Percentiles rank a stretch among this genome's conserved stretches.
phyloP scores from a whole-genome alignment of 2,329 filamentous ascomycete species.

The Hypomyces rosellus region DNA sequence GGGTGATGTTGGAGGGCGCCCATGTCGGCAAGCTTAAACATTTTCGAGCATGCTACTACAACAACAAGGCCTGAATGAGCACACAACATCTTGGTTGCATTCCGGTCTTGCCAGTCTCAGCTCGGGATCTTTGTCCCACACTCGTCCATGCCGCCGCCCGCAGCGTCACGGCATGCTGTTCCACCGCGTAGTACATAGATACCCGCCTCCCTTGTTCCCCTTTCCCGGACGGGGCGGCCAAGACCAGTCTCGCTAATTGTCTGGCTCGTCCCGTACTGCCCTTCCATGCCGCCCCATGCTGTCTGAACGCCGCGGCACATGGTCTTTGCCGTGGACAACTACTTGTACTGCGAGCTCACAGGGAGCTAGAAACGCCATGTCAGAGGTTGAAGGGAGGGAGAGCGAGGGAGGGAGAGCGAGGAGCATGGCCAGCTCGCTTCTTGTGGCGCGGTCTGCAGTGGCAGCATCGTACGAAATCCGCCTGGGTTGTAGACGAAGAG shows the following conservation, averaged over 20 bases:
- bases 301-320: constrained; percentile 7
- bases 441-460: constrained; percentile 8
- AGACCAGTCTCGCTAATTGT: background rate
- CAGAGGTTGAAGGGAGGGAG: background rate
- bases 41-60: no score
- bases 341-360: background rate
- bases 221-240: background rate
- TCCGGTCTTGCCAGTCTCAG: background rate
- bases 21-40: background rate
- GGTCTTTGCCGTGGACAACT: background rate
- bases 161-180: background rate
- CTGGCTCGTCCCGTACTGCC: constrained; percentile 7
- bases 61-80: no score
- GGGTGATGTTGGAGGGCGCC: background rate
- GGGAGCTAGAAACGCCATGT: background rate
- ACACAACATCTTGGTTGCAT: no score
- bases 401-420: background rate
- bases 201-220: background rate
- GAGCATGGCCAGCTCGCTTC: constrained; percentile 7
- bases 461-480: constrained; percentile 4
- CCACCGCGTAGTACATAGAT: background rate
- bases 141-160: background rate
- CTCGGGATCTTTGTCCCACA: background rate
- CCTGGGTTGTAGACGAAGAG: background rate
- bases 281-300: constrained; percentile 3